Evolutionary conservation across 2,329 filamentous ascomycete genomes (phyloP).

Genomic region (Penicillium verrucosum): DNA sequence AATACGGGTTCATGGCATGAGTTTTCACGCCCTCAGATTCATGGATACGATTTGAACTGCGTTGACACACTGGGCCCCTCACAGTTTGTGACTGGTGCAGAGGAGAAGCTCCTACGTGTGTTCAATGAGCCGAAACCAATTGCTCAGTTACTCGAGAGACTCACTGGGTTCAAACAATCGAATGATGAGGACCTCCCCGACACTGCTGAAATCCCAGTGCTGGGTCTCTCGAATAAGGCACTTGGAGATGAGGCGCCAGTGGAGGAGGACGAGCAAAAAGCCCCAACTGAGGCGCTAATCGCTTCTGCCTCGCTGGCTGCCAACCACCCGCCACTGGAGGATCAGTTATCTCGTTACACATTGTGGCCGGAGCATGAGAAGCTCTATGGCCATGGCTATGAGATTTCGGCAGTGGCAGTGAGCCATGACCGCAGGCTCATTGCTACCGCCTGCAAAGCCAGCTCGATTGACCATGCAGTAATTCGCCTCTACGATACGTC

Average conservation of each 20-base stretch:
- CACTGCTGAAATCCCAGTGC: constrained; percentile 88
- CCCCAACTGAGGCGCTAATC: constrained; percentile 18
- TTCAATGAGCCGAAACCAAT: constrained; percentile 87
- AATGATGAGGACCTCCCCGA: constrained; percentile 61
- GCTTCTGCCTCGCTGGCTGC: constrained; percentile 50
- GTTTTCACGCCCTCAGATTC: constrained; percentile 91
- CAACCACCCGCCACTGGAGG: constrained; percentile 78
- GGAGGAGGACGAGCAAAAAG: constrained; percentile 42
- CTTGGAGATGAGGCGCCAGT: constrained; percentile 51
- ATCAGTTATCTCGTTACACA: constrained; percentile 82
- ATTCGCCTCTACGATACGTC: constrained; percentile 85
- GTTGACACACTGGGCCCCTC: constrained; percentile 69
- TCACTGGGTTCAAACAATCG: constrained; percentile 59
- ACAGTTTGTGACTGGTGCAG: constrained; percentile 89
- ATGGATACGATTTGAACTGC: constrained; percentile 97
- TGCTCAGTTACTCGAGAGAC: constrained; percentile 65
- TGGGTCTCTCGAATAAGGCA: constrained; percentile 95
- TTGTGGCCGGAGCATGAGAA: constrained; percentile 97
- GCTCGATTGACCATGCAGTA: constrained; percentile 88
- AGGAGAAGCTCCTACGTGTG: constrained; percentile 96
- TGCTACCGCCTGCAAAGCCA: constrained; percentile 90
- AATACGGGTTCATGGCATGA: constrained; percentile 76
- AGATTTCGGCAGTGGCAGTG: constrained; percentile 82
- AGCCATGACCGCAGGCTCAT: constrained; percentile 72
- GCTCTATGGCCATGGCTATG: constrained; percentile 95